A percentile compares a stretch with the other conserved stretches of the same genome.
These are phyloP conservation scores for Colletotrichum ledebouriae DNA, from an alignment of 2,329 filamentous ascomycete species.

Conservation along the genomic window DNA sequence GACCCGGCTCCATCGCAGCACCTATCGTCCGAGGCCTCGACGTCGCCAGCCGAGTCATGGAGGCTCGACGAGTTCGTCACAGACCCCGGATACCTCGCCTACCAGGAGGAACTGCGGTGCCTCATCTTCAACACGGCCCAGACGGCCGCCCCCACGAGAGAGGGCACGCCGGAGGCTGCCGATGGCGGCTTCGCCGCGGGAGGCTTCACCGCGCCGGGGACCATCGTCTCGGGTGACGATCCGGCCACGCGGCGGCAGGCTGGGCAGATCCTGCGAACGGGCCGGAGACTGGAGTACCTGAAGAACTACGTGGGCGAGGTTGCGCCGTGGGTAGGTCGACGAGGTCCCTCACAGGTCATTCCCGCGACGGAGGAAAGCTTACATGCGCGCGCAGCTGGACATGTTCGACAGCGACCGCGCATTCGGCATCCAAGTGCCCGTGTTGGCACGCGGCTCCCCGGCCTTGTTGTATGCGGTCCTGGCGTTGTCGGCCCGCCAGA, in stretches of 20 bases:
- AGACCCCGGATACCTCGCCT: conserved; percentile 59
- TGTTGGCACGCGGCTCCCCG: conserved; percentile 60
- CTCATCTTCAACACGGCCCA: conserved; percentile 62
- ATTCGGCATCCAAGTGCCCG: conserved; percentile 66
- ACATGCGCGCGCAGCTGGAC: conserved; percentile 58
- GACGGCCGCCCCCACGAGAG: conserved; percentile 57
- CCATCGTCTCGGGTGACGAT: conserved; percentile 21
- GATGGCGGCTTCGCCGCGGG: conserved; percentile 33
- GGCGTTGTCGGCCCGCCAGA: conserved; percentile 66
- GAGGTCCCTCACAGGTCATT: background rate
- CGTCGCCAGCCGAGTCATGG: conserved; percentile 50
- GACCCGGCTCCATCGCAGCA: conserved; percentile 36
- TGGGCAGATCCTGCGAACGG: conserved; percentile 47
- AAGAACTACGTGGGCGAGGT: conserved; percentile 67
- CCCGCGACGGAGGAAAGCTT: background rate
- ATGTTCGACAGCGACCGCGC: conserved; percentile 68
- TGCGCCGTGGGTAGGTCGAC: conserved; percentile 61
- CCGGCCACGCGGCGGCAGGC: conserved; percentile 25
- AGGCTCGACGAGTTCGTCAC: conserved; percentile 52
- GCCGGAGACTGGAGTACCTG: conserved; percentile 55
- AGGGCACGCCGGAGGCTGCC: conserved; percentile 51
- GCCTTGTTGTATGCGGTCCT: conserved; percentile 65
- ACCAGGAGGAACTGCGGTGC: conserved; percentile 60
- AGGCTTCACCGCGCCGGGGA: conserved; percentile 38
- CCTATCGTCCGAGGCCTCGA: conserved; percentile 38